A percentile compares a stretch with the other conserved stretches of the same genome.
Evolutionary conservation across 2,329 filamentous ascomycete genomes (phyloP).

Genomic region (Penicillium sp.): DNA sequence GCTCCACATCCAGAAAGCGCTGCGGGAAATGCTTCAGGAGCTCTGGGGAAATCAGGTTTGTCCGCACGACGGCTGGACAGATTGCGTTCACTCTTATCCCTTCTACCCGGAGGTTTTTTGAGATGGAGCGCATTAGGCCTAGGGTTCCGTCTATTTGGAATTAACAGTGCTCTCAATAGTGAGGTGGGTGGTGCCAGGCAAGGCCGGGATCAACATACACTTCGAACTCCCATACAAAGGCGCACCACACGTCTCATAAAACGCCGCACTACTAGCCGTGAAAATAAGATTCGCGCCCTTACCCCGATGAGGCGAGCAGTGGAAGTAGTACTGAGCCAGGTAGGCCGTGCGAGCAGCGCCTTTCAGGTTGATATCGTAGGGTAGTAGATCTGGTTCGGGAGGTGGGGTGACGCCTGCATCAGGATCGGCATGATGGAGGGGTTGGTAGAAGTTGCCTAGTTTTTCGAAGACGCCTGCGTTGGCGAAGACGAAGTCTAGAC

Average conservation of each 20-base stretch:
- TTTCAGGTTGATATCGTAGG: constrained; percentile 47
- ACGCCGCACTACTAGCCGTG: constrained; percentile 41
- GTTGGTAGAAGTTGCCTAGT: constrained; percentile 40
- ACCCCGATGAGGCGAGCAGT: constrained; percentile 27
- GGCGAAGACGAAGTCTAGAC: constrained; percentile 54
- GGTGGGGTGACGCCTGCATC: neutral
- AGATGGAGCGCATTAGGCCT: constrained; percentile 43
- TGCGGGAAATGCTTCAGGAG: neutral
- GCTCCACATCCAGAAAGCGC: neutral
- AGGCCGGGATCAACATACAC: no score
- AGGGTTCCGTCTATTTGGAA: constrained; percentile 35
- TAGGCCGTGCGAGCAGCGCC: constrained; percentile 47
- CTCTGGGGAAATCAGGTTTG: constrained; percentile 14
- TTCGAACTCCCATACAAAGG: constrained; percentile 46
- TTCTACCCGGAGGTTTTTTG: constrained; percentile 37
- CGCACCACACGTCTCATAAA: constrained; percentile 40
- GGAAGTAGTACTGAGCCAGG: constrained; percentile 47
- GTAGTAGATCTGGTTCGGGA: constrained; percentile 6
- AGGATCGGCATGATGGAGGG: constrained; percentile 21
- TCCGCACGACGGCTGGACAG: constrained; percentile 34
- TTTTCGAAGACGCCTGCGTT: constrained; percentile 53
- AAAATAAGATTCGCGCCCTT: constrained; percentile 35
- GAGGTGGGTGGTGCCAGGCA: no score
- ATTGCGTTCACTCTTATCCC: constrained; percentile 43
- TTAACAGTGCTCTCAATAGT: no score